Evolutionary conservation across 2,329 filamentous ascomycete genomes (phyloP), one percentile per base, ranked within the genome.

Genomic region (Xylariomycetidae sp.): DNA sequence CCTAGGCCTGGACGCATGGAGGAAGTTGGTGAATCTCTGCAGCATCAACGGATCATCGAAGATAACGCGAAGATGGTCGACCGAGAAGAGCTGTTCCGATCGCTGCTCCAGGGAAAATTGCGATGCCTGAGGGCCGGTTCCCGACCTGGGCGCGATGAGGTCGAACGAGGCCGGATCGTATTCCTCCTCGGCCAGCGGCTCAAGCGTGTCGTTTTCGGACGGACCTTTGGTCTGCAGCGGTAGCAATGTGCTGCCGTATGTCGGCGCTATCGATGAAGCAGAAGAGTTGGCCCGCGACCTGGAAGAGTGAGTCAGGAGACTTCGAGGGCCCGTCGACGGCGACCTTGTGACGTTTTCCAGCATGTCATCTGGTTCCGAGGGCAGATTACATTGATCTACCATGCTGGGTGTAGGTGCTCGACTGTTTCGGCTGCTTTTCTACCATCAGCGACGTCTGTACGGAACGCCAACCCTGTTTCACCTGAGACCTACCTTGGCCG

Each of bases 11-110:
- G 71, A 64, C 4, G 64, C 56, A 37, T 72, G 72, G 3, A 88
- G 62, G 46, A 84, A 89, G 3, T 74, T 68, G 2, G 76, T 82
- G 52, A 88, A 88, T 27, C 68, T 71, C 32, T 77, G 65, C 2
- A 86, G 63, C 15, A 80, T 68, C 6, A 70, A 60, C 0, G 79
- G 73, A 36, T 85, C 75, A 3, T 68, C 61, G 43, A 86, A 82
- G 19, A 87, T 83, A 18, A 70, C 63, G 25, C 69, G 57, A 18
- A 87, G 62, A 56, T 87, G 82, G 32, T 78, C 70, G 12, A 58
- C 64, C 1, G 80, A 84, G 48, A 85, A 80, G 22, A 87, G 61
- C 10, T 76, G 63, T 37, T 82, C 76, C 0, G 79, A 75, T 27
- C 76, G 70, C n/a, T 64, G 60, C 54, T 85, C 82, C 1, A 86